These are phyloP conservation scores for Trichothecium sympodiale DNA, from an alignment of 2,329 filamentous ascomycete genomes.

Conservation along the genomic window DNA sequence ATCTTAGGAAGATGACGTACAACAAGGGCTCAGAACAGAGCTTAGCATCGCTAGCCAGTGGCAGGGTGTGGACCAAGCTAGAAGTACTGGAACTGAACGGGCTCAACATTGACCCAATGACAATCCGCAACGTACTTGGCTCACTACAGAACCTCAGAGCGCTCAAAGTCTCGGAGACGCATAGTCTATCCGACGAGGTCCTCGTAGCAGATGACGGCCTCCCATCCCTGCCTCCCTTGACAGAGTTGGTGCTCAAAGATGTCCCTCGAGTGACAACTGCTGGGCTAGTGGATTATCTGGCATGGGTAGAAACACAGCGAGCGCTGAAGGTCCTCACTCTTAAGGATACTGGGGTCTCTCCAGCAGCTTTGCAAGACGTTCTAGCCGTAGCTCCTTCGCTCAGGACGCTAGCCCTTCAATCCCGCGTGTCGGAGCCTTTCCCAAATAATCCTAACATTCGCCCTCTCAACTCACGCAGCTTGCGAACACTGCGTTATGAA, in stretches of 20 bases:
- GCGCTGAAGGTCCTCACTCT: slow-evolving; percentile 59
- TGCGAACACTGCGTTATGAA: slow-evolving; percentile 71
- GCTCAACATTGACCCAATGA: slow-evolving; percentile 58
- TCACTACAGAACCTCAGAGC: slow-evolving; percentile 58
- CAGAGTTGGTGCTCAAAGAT: slow-evolving; percentile 62
- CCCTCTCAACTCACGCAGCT: slow-evolving; percentile 55
- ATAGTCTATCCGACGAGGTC: slow-evolving; percentile 65
- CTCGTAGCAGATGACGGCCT: slow-evolving; percentile 56
- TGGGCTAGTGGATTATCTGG: slow-evolving; percentile 61
- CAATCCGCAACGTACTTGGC: slow-evolving; percentile 60
- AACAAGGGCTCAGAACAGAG: slow-evolving; percentile 65
- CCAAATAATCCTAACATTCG: slow-evolving; percentile 37
- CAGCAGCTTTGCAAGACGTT: slow-evolving; percentile 48
- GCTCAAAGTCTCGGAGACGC: slow-evolving; percentile 61
- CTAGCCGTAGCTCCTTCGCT: slow-evolving; percentile 47
- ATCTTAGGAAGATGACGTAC: slow-evolving; percentile 85
- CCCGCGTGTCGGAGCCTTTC: slow-evolving; percentile 38
- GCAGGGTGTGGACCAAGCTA: slow-evolving; percentile 56
- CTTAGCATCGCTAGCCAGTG: slow-evolving; percentile 57
- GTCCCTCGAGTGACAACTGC: slow-evolving; percentile 59
- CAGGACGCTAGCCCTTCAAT: slow-evolving; percentile 42
- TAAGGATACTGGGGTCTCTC: slow-evolving; percentile 58
- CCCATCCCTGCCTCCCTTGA: slow-evolving; percentile 63
- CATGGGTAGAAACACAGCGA: slow-evolving; percentile 44
- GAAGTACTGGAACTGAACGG: slow-evolving; percentile 62